Conservation (phyloP, 1,284 basidiomycete genomes). For the Macrocybe sp. region DNA sequence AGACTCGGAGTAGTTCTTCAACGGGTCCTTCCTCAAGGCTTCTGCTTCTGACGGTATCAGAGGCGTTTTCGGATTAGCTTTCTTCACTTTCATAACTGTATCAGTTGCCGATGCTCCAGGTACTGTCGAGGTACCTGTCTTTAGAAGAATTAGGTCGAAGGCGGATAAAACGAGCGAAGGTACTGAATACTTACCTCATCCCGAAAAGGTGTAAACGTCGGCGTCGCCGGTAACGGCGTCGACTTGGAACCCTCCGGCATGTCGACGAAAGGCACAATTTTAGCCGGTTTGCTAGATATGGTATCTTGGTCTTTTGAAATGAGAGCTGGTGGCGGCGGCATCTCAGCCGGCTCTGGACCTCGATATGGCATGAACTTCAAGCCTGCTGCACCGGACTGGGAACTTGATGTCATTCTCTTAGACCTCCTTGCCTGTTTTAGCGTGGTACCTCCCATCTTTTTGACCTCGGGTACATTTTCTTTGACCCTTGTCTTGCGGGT, state of each 20-base stretch:
- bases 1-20: constrained; percentile 59
- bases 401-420: constrained; percentile 43
- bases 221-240: constrained; percentile 33
- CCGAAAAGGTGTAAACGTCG: constrained; percentile 61
- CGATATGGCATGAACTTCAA: constrained; percentile 53
- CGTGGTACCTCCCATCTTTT: constrained; percentile 61
- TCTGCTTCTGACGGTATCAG: constrained; percentile 58
- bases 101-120: constrained; percentile 29
- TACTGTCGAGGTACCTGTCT: constrained; percentile 16
- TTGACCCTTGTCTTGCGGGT: constrained; percentile 70
- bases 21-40: constrained; percentile 67
- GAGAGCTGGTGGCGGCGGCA: constrained; percentile 30
- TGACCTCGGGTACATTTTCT: constrained; percentile 66
- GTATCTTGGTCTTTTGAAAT: constrained; percentile 18
- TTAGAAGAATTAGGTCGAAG: not conserved
- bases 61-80: constrained; percentile 35
- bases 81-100: constrained; percentile 57
- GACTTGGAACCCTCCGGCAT: constrained; percentile 17
- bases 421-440: constrained; percentile 54
- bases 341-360: constrained; percentile 42
- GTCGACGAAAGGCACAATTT: constrained; percentile 37
- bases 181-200: constrained; percentile 50
- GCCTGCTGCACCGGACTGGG: constrained; percentile 24
- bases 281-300: not conserved
- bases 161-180: constrained; percentile 1